These are phyloP conservation scores for Tolypocladium inflatum DNA, from an alignment of 2,329 filamentous ascomycete species.

Conservation along the genomic window DNA sequence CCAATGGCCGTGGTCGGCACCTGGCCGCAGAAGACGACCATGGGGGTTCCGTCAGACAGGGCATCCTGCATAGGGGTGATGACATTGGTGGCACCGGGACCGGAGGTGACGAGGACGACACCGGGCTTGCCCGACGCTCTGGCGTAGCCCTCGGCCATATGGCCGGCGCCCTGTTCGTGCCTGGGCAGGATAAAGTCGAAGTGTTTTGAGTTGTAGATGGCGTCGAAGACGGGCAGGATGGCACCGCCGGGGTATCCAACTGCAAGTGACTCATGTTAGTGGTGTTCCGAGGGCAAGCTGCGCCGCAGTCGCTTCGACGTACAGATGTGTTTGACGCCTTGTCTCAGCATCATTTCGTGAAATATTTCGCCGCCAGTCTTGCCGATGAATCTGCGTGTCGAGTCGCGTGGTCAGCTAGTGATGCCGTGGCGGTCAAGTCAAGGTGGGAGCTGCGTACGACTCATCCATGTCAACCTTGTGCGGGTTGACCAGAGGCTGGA, in stretches of 20 bases:
- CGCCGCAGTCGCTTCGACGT: conserved; percentile 30
- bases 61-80: conserved; percentile 96
- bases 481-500: conserved; percentile 57
- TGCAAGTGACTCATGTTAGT: conserved; percentile 23
- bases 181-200: conserved; percentile 93
- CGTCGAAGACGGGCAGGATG: conserved; percentile 96
- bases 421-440: neutral
- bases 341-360: conserved; percentile 97
- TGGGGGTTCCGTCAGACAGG: conserved; percentile 85
- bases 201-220: conserved; percentile 95
- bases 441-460: conserved; percentile 51
- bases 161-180: conserved; percentile 95
- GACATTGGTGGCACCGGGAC: conserved; percentile 92
- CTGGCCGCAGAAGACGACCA: conserved; percentile 94
- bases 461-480: conserved; percentile 62
- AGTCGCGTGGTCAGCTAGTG: neutral
- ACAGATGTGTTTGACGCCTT: conserved; percentile 91
- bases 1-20: conserved; percentile 85
- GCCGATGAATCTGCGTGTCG: conserved; percentile 63
- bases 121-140: conserved; percentile 88
- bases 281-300: neutral
- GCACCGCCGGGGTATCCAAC: conserved; percentile 90
- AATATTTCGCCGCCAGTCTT: conserved; percentile 95
- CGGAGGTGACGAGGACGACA: conserved; percentile 93
- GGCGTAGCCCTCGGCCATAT: conserved; percentile 98